Evolutionary conservation across 1,284 basidiomycete species (phyloP).

Genomic region (Boletus calvinii): DNA sequence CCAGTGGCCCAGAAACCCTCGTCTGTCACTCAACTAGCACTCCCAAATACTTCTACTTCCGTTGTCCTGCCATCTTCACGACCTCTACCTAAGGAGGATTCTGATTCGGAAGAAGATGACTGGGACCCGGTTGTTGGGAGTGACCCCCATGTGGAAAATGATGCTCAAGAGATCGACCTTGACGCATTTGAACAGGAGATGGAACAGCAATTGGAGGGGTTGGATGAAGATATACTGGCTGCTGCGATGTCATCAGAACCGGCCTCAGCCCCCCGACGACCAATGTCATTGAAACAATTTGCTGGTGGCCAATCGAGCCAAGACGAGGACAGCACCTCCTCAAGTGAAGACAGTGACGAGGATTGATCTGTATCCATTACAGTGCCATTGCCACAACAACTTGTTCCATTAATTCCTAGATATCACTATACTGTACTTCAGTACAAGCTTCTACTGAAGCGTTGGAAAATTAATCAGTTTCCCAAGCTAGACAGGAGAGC

Average conservation of each 20-base stretch:
- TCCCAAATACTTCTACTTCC: slow-evolving; percentile 42
- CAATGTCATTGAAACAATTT: slow-evolving; percentile 55
- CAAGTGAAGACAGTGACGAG: slow-evolving; percentile 70
- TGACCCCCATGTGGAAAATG: slow-evolving; percentile 38
- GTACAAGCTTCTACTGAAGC: slow-evolving; percentile 2
- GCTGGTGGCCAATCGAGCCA: slow-evolving; percentile 41
- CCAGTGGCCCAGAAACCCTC: slow-evolving; percentile 36
- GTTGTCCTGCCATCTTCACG: slow-evolving; percentile 34
- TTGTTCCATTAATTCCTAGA: slow-evolving; percentile 11
- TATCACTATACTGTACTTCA: slow-evolving; percentile 1
- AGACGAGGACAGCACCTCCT: slow-evolving; percentile 60
- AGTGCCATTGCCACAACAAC: slow-evolving; percentile 1
- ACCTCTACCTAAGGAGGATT: slow-evolving; percentile 28
- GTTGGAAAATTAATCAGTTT: slow-evolving; percentile 5
- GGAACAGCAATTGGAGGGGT: slow-evolving; percentile 42
- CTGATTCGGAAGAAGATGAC: slow-evolving; percentile 55
- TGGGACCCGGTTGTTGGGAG: slow-evolving; percentile 48
- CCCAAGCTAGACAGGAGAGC: slow-evolving; percentile 14
- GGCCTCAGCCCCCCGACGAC: slow-evolving; percentile 32
- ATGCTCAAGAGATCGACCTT: slow-evolving; percentile 46
- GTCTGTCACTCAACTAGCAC: slow-evolving; percentile 38
- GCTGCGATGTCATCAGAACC: slow-evolving; percentile 44
- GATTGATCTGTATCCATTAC: slow-evolving; percentile 38
- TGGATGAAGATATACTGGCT: slow-evolving; percentile 40
- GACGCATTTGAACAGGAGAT: slow-evolving; percentile 50